phyloP scores from a whole-genome alignment of 176 grass and related monocot species.

The Phyllostachys edulis region DNA sequence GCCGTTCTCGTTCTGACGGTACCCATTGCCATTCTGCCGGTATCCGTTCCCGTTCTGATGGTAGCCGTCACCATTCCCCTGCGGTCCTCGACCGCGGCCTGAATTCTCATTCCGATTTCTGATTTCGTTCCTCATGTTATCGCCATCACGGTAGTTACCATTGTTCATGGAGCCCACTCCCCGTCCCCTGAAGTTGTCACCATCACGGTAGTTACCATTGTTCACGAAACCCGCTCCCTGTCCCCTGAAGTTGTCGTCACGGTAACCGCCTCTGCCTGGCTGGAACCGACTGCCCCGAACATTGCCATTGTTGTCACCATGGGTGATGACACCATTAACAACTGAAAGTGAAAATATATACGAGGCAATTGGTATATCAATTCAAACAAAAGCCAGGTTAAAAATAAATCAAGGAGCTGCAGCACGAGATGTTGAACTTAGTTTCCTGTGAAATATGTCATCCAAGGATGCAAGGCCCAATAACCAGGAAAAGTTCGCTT shows the following conservation, averaged over 20 bases:
- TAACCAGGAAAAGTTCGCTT: not conserved
- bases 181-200: constrained; percentile 44
- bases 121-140: constrained; percentile 31
- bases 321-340: constrained; percentile 55
- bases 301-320: constrained; percentile 42
- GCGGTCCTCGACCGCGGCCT: constrained; percentile 22
- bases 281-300: constrained; percentile 31
- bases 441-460: not conserved
- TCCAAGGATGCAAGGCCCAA: not conserved
- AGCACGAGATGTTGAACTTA: not conserved
- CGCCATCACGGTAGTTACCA: constrained; percentile 32
- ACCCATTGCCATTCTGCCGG: not conserved
- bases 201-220: constrained; percentile 40
- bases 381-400: not conserved
- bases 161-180: constrained; percentile 32
- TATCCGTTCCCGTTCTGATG: constrained; percentile 16
- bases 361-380: not conserved
- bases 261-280: constrained; percentile 46
- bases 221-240: constrained; percentile 31
- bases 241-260: constrained; percentile 44
- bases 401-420: not conserved
- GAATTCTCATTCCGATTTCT: constrained; percentile 41
- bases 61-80: constrained; percentile 3
- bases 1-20: not conserved
- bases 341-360: constrained; percentile 33